Conservation (phyloP, 306 rosid species). For the Casuarina equisetifolia region DNA sequence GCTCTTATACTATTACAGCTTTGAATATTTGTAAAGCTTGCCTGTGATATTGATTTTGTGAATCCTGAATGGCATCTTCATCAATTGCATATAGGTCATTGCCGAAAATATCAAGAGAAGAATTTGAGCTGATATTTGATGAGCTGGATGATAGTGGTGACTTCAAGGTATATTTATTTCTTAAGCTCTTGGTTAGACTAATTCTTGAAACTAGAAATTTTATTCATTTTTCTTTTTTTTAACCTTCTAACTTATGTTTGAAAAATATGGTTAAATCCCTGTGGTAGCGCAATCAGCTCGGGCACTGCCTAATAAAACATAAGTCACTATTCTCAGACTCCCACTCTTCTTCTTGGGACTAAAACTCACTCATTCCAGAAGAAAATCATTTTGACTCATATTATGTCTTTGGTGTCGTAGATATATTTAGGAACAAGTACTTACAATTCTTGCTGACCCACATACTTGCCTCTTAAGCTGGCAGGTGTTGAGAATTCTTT, state of each 20-base stretch:
- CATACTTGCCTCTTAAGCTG: too few relatives aligned
- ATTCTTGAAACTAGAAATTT: not conserved
- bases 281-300: not conserved
- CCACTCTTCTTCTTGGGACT: not conserved
- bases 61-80: constrained; percentile 28
- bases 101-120: constrained; percentile 82
- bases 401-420: not conserved
- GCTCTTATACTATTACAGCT: constrained; percentile 13
- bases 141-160: constrained; percentile 89
- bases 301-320: not conserved
- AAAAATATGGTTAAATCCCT: not conserved
- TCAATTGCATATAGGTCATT: constrained; percentile 54
- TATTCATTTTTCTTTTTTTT: constrained; percentile 11
- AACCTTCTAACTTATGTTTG: not conserved
- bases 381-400: not conserved
- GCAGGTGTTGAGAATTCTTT: not conserved
- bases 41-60: constrained; percentile 24
- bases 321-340: not conserved
- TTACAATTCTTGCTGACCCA: not conserved
- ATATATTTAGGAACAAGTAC: not conserved
- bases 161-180: constrained; percentile 55
- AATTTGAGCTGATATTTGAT: constrained; percentile 81
- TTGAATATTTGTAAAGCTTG: constrained; percentile 15
- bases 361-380: not conserved
- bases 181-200: constrained; percentile 4